These are phyloP conservation scores for Lasiodiplodia sp. DNA, from an alignment of 2,329 filamentous ascomycete genomes.

Conservation along the genomic window DNA sequence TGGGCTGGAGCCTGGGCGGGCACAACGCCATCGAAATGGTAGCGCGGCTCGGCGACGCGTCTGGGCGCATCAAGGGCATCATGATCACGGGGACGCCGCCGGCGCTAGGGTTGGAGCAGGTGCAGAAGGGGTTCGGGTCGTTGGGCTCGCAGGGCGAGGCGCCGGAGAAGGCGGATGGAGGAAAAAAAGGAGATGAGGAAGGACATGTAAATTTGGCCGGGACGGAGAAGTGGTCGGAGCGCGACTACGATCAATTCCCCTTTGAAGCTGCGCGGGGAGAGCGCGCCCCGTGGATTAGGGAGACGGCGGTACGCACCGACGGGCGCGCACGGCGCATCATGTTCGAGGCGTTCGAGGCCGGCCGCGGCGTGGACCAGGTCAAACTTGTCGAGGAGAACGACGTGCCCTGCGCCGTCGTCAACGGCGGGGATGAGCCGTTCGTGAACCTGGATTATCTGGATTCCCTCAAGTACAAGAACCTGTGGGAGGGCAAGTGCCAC, in stretches of 20 bases:
- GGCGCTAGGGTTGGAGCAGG: slow-evolving; percentile 36
- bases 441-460: slow-evolving; percentile 44
- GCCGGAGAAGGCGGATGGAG: slow-evolving; percentile 34
- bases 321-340: slow-evolving; percentile 38
- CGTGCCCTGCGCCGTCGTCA: slow-evolving; percentile 40
- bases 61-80: slow-evolving; percentile 34
- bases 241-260: slow-evolving; percentile 31
- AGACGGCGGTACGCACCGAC: slow-evolving; percentile 39
- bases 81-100: slow-evolving; percentile 43
- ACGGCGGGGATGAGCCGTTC: slow-evolving; percentile 41
- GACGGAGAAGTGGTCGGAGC: neutral
- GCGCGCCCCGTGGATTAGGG: slow-evolving; percentile 40
- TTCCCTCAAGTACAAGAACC: slow-evolving; percentile 36
- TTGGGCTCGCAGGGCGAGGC: slow-evolving; percentile 32
- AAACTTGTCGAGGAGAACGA: slow-evolving; percentile 35
- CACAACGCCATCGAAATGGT: slow-evolving; percentile 44
- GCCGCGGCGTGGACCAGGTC: slow-evolving; percentile 37
- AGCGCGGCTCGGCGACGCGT: neutral
- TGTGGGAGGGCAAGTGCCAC: slow-evolving; percentile 41
- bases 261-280: slow-evolving; percentile 32
- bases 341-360: slow-evolving; percentile 35
- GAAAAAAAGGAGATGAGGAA: slow-evolving; percentile 23
- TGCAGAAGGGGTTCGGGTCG: slow-evolving; percentile 32
- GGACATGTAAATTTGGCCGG: slow-evolving; percentile 13
- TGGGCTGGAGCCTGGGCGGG: slow-evolving; percentile 46